phyloP scores from a whole-genome alignment of 23 red algal genomes.

The Cyanidioschyzon merolae region DNA sequence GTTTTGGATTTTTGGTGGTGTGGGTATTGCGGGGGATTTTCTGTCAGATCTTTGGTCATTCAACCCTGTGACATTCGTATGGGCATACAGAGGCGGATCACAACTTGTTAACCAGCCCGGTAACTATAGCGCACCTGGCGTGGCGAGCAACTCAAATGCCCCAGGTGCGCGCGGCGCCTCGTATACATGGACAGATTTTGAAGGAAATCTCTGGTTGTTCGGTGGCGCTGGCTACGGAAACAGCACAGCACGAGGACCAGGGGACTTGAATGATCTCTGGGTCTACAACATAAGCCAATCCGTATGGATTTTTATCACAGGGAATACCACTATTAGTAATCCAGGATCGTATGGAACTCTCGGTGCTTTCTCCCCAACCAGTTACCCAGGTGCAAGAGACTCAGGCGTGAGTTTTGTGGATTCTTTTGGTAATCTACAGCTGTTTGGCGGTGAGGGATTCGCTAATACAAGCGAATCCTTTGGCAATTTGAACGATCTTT shows the following conservation, averaged over 20 bases:
- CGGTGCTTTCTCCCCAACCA: not conserved
- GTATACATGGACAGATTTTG: not conserved
- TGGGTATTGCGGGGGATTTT: not conserved
- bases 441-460: conserved; percentile 1
- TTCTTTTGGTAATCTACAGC: not conserved
- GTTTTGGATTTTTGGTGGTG: not conserved
- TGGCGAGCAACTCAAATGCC: not conserved
- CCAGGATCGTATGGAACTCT: not conserved
- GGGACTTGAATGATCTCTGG: conserved; percentile 1
- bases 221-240: conserved; percentile 8
- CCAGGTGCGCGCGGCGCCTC: not conserved
- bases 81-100: not conserved
- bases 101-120: not conserved
- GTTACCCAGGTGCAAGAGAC: not conserved
- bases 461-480: not conserved
- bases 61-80: not conserved
- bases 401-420: not conserved
- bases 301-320: not conserved
- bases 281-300: not conserved
- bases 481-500: not conserved
- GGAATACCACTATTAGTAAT: not conserved
- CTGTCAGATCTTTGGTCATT: not conserved
- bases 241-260: not conserved
- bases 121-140: not conserved
- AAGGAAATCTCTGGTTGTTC: not conserved